Evolutionary conservation across 1,284 basidiomycete species (phyloP), one percentile per base, ranked within the genome.

Genomic region (Rhizoctonia solani): DNA sequence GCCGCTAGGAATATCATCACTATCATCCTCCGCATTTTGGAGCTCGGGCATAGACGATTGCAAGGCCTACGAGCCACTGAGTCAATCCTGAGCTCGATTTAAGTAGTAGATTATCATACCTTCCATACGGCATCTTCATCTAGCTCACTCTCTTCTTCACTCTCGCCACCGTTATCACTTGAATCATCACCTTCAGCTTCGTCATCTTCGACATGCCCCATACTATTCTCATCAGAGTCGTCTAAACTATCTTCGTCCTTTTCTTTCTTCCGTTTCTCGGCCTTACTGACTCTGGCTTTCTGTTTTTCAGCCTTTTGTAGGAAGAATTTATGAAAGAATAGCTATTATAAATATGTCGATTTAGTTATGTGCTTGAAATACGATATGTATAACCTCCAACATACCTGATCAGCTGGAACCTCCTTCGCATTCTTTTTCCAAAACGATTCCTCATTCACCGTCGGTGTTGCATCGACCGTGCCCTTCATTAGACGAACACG

Each of bases 381-480:
- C 32, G 11, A 4, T 46, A 19, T 3, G 39, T 39, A n/a, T 52
- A 2, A 41, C 8, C 14, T 54, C 25, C 56, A 70, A 76, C 82
- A 16, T 52, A 91, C 87, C 82, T 96, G 91, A 76, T 99, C 95
- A 29, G 88, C 93, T 0, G 94, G 91, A 5, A 98, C 85, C 65
- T 94, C 85, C 69, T 87, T 83, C 34, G 81, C 83, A 72, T 83
- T 84, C 75, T 84, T 87, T 74, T 82, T 86, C 86, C 90, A 87
- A 77, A 96, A 97, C 58, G 77, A 80, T 67, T 87, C 86, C 46
- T 90, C 87, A 75, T 97, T 96, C 68, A 96, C 86, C 69, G 86
- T 79, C 14, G 76, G 79, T 0, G 75, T 74, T 14, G 77, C 78
- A 54, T 76, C 79, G 16, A 73, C 73, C 6, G 76, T 85, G 6